Conservation (phyloP, 129 eudicot genomes). For the Centaurea solstitialis region DNA sequence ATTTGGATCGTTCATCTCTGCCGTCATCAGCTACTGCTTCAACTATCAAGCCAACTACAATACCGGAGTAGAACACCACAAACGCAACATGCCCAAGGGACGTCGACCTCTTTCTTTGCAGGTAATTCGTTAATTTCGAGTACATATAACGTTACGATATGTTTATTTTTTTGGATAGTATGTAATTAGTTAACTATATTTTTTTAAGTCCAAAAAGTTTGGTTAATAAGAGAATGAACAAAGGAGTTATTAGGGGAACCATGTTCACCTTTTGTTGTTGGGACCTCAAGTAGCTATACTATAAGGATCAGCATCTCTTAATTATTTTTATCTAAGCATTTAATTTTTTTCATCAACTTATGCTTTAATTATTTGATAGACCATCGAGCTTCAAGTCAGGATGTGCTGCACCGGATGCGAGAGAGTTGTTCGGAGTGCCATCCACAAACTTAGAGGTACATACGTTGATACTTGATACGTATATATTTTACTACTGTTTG, state of each 20-base stretch:
- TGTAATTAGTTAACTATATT: neutral
- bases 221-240: slow-evolving; percentile 10
- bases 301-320: slow-evolving; percentile 18
- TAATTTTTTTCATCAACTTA: slow-evolving; percentile 1
- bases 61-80: slow-evolving; percentile 29
- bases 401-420: slow-evolving; percentile 99
- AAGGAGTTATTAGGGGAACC: slow-evolving; percentile 13
- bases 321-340: neutral
- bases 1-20: slow-evolving; percentile 49
- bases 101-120: slow-evolving; percentile 87
- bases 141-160: neutral
- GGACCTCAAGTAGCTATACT: slow-evolving; percentile 14
- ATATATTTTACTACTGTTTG: too few species aligned
- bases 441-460: slow-evolving; percentile 89
- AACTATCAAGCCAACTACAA: slow-evolving; percentile 49
- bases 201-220: slow-evolving; percentile 10
- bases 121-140: slow-evolving; percentile 29
- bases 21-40: slow-evolving; percentile 41
- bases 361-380: slow-evolving; percentile 44
- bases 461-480: too few species aligned
- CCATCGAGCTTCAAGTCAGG: slow-evolving; percentile 91
- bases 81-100: slow-evolving; percentile 61
- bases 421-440: slow-evolving; percentile 80
- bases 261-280: slow-evolving; percentile 30
- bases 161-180: neutral